A percentile compares a stretch with the other conserved stretches of the same genome.
phyloP scores from a whole-genome alignment of 2,329 filamentous ascomycete genomes.

The Penicillium sp. region DNA sequence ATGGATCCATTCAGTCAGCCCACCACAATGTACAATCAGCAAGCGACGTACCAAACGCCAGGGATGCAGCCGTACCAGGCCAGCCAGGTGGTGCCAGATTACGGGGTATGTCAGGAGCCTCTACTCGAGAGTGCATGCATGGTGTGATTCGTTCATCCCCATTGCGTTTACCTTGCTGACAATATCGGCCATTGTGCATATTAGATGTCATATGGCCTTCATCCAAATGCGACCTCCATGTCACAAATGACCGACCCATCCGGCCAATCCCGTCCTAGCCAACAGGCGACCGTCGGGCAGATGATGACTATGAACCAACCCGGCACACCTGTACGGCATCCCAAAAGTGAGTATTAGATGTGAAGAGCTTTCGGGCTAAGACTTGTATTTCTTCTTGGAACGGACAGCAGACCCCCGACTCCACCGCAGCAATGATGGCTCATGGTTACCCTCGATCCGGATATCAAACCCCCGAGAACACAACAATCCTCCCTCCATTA shows the following conservation, averaged over 20 bases:
- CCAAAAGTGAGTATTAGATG: conserved; percentile 18
- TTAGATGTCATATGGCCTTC: conserved; percentile 33
- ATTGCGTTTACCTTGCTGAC: conserved; percentile 13
- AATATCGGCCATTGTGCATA: not conserved
- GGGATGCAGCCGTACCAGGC: conserved; percentile 32
- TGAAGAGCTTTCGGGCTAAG: conserved; percentile 23
- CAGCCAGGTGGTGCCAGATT: conserved; percentile 34
- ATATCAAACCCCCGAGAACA: conserved; percentile 24
- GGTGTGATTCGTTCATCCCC: not conserved
- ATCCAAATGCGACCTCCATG: conserved; percentile 27
- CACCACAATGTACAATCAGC: conserved; percentile 29
- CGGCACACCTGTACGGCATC: conserved; percentile 34
- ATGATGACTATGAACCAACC: conserved; percentile 34
- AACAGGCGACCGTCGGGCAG: conserved; percentile 34
- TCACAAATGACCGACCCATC: conserved; percentile 32
- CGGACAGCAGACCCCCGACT: conserved; percentile 28
- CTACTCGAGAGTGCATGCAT: not conserved
- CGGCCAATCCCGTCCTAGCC: conserved; percentile 28
- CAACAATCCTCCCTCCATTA: conserved; percentile 32
- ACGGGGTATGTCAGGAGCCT: conserved; percentile 25
- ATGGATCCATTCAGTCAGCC: conserved; percentile 34
- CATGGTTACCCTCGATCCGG: conserved; percentile 32
- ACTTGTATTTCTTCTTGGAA: conserved; percentile 19
- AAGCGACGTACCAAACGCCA: conserved; percentile 29
- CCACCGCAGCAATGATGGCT: conserved; percentile 32